Conservation (phyloP, 73 alveolate species). For the Blepharisma japonicum region DNA sequence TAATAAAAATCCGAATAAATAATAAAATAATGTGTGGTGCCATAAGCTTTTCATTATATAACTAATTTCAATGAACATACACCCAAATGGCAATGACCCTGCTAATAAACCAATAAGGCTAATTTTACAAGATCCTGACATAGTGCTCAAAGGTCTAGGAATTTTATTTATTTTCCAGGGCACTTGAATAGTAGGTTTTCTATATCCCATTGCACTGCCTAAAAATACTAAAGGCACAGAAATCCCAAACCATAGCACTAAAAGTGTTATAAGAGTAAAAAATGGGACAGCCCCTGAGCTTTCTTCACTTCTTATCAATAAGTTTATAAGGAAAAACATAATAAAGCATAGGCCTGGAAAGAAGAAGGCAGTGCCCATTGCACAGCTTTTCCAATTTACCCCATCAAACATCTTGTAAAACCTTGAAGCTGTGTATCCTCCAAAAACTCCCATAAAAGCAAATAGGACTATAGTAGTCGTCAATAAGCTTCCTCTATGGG, state of each 20-base stretch:
- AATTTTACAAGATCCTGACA: constrained; percentile 31
- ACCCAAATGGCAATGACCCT: constrained; percentile 45
- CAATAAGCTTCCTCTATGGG: constrained; percentile 48
- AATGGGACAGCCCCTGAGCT: constrained; percentile 38
- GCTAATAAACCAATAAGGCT: constrained; percentile 36
- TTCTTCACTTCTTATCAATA: constrained; percentile 33
- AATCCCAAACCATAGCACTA: constrained; percentile 46
- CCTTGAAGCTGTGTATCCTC: constrained; percentile 38
- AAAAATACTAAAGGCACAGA: constrained; percentile 37
- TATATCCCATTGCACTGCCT: constrained; percentile 43
- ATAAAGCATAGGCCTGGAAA: constrained; percentile 38
- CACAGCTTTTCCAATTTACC: constrained; percentile 39
- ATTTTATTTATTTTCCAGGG: constrained; percentile 33
- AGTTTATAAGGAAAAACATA: constrained; percentile 29
- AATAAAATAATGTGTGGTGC: constrained; percentile 35
- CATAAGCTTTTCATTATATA: constrained; percentile 43
- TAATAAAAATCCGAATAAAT: constrained; percentile 44
- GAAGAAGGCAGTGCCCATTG: constrained; percentile 40
- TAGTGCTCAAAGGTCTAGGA: constrained; percentile 31
- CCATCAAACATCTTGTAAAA: constrained; percentile 45
- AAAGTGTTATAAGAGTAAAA: constrained; percentile 25
- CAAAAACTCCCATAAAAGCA: constrained; percentile 42
- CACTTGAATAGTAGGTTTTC: constrained; percentile 18
- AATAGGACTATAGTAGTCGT: constrained; percentile 36
- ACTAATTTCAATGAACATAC: constrained; percentile 30